Conservation (phyloP, 1,284 basidiomycete genomes). For the Pisolithus thermaeus region DNA sequence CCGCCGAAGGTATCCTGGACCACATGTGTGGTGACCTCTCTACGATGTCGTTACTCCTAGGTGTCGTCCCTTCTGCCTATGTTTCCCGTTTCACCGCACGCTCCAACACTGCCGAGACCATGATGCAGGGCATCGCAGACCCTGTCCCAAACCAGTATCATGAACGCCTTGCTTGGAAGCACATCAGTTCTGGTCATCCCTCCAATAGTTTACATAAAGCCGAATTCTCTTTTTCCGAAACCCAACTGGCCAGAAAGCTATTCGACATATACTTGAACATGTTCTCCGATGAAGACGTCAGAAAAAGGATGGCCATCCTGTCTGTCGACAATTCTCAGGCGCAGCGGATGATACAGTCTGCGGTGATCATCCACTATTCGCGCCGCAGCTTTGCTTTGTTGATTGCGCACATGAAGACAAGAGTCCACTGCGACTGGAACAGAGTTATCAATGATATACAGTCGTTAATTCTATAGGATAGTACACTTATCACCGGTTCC, state of each 20-base stretch:
- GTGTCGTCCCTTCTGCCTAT: constrained; percentile 35
- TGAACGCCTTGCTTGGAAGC: constrained; percentile 40
- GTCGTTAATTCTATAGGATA: constrained; percentile 24
- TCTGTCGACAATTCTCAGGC: constrained; percentile 1
- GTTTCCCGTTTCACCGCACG: constrained; percentile 37
- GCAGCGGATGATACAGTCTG: neutral
- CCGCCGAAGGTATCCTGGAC: constrained; percentile 28
- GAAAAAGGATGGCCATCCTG: constrained; percentile 7
- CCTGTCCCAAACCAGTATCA: constrained; percentile 29
- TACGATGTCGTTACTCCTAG: constrained; percentile 36
- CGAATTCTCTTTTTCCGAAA: constrained; percentile 22
- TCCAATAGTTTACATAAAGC: neutral
- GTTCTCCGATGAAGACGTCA: constrained; percentile 30
- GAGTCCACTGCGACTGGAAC: constrained; percentile 30
- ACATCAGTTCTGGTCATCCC: constrained; percentile 8
- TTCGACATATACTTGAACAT: constrained; percentile 43
- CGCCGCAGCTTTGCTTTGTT: constrained; percentile 40
- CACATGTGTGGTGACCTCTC: constrained; percentile 35
- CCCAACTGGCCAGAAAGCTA: constrained; percentile 36
- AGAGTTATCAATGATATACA: constrained; percentile 29
- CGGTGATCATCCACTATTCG: constrained; percentile 32
- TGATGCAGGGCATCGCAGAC: constrained; percentile 8
- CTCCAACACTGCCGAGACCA: constrained; percentile 40
- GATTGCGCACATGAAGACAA: constrained; percentile 33
- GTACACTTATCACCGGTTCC: constrained; percentile 26